Conservation (phyloP, 225 moss, liverwort and hornwort genomes). For the Neckera pumila region DNA sequence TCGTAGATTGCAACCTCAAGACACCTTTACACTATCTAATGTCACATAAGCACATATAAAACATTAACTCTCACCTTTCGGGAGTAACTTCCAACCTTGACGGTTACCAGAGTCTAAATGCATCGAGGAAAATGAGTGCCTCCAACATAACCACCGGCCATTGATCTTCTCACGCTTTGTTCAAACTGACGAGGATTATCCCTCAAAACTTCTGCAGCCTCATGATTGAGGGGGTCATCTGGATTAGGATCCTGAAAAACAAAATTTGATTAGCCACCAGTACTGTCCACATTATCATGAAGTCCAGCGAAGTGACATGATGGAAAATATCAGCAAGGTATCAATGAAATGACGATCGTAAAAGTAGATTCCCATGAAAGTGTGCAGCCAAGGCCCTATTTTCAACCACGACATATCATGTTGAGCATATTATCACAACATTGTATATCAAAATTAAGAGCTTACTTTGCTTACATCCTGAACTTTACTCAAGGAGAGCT, state of each 20-base stretch:
- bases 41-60: slow-evolving; percentile 9
- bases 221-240: slow-evolving; percentile 98
- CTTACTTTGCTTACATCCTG: not conserved
- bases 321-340: not conserved
- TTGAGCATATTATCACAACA: not conserved
- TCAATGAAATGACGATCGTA: not conserved
- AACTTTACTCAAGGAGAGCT: not conserved
- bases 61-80: slow-evolving; percentile 8
- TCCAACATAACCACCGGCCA: slow-evolving; percentile 91
- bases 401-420: not conserved
- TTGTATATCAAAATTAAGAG: not conserved
- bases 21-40: slow-evolving; percentile 11
- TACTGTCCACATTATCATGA: not conserved
- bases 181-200: slow-evolving; percentile 95
- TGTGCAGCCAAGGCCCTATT: not conserved
- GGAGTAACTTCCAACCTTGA: slow-evolving; percentile 13
- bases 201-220: slow-evolving; percentile 92
- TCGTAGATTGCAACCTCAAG: slow-evolving; percentile 9
- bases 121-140: slow-evolving; percentile 93
- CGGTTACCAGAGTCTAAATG: slow-evolving; percentile 18
- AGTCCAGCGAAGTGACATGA: not conserved
- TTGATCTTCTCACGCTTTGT: slow-evolving; percentile 82
- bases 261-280: not conserved
- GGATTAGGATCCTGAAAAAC: slow-evolving; percentile 83
- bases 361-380: not conserved